Evolutionary conservation across 768 basidiomycete species (phyloP), one percentile per base, ranked within the genome.

Genomic region (Tephrocybe sp.): DNA sequence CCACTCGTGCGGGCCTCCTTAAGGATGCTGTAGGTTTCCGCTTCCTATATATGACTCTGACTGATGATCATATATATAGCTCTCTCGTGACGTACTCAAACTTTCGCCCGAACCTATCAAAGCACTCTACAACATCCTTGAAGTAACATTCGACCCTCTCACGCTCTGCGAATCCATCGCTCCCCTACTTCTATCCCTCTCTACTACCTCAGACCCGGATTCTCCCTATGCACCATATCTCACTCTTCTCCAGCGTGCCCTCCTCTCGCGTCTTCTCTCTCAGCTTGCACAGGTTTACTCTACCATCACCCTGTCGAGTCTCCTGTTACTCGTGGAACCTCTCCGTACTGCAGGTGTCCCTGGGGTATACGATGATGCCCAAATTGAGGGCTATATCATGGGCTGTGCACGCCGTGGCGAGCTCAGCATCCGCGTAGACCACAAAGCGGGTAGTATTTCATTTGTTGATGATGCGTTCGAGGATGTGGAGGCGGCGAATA

Each of bases 201-300:
- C 72, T 12, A 61, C 69, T 9, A 16, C 54, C 13, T 46, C 55
- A 18, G 55, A 41, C 16, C 47, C 51, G 5, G 79, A 83, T 37
- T 67, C 77, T 9, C 75, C 82, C 1, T 94, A 89, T 60, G 75
- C 87, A 0, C 83, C 87, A 1, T 98, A 97, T 69, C 81, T 94
- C 18, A 80, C 87, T n/a, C 88, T 94, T 50, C 82, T 98, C 52
- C 86, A 91, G 57, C 89, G 89, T 48, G 95, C 96, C 36, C 79
- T 97, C 15, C 85, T 98, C 54, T 92, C 93, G 3, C 88, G 93
- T 25, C 79, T 98, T 5, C 83, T 98, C 57, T 84, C 86, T 22
- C 92, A 96, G 64, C 85, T 99, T 30, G 87, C 92, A 1, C 89
- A 97, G 66, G 87, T 98, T 12, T 99, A 98, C 70, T 87, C 86